Conservation (phyloP, 2,329 filamentous ascomycete species). For the Verticillium zaregamsianum region DNA sequence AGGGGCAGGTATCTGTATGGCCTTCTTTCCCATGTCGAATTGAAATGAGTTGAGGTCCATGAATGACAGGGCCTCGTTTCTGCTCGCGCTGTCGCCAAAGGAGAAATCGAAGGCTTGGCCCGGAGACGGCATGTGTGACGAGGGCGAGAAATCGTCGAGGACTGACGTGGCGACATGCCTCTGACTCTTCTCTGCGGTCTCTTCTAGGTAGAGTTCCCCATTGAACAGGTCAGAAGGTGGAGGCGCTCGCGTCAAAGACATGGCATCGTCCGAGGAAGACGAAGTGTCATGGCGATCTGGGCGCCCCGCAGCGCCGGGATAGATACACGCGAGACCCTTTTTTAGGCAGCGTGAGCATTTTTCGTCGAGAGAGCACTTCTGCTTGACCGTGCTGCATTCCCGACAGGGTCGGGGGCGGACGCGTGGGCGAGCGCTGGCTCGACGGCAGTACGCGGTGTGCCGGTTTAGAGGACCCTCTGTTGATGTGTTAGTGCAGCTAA, state of each 20-base stretch:
- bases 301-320: neutral
- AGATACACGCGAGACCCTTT: conserved; percentile 7
- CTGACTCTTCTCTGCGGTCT: neutral
- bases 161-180: neutral
- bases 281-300: neutral
- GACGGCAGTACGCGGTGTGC: conserved; percentile 6
- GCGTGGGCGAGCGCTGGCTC: neutral
- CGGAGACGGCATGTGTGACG: neutral
- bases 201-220: neutral
- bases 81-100: neutral
- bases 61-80: neutral
- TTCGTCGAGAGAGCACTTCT: conserved; percentile 6
- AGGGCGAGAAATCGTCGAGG: neutral
- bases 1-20: too few relatives aligned
- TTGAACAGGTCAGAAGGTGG: neutral
- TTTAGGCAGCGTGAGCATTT: conserved; percentile 5
- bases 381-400: conserved; percentile 8
- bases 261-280: neutral
- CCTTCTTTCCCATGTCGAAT: neutral
- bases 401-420: conserved; percentile 6
- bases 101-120: neutral
- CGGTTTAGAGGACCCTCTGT: conserved; percentile 4
- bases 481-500: neutral
- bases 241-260: neutral
- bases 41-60: neutral